phyloP scores from a whole-genome alignment of 148 eudicot species.

The Camellia granthamiana region DNA sequence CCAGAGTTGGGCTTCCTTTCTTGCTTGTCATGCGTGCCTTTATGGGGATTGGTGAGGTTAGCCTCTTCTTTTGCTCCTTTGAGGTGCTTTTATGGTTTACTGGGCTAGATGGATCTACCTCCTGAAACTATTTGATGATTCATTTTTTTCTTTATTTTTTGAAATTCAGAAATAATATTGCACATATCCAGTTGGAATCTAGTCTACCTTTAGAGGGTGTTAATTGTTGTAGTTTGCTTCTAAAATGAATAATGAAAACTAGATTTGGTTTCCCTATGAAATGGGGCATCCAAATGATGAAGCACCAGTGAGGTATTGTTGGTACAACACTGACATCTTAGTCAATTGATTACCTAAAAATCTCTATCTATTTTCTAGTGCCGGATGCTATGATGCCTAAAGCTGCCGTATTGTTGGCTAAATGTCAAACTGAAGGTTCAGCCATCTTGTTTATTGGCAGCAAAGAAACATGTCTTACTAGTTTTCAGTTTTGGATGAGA shows the following conservation, averaged over 20 bases:
- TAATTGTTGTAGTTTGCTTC: neutral
- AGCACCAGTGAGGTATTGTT: neutral
- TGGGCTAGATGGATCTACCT: neutral
- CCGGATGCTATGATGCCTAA: conserved; percentile 7
- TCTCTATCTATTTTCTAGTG: neutral
- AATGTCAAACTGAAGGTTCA: neutral
- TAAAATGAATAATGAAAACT: neutral
- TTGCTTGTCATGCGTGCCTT: conserved; percentile 85
- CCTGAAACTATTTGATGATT: neutral
- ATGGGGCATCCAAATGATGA: neutral
- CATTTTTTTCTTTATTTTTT: neutral
- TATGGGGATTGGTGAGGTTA: conserved; percentile 99
- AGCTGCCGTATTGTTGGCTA: neutral
- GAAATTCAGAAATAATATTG: neutral
- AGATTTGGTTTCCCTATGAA: neutral
- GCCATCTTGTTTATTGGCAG: neutral
- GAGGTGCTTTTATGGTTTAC: neutral
- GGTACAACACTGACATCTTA: neutral
- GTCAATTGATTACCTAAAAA: neutral
- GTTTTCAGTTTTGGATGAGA: neutral
- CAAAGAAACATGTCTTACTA: neutral
- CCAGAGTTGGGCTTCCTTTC: conserved; percentile 78
- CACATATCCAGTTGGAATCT: neutral
- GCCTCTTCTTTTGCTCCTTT: conserved; percentile 21
- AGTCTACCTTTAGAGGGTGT: neutral